Evolutionary conservation across 2,329 filamentous ascomycete genomes (phyloP), one percentile per base, ranked within the genome.

Genomic region (Nigrospora oryzae): DNA sequence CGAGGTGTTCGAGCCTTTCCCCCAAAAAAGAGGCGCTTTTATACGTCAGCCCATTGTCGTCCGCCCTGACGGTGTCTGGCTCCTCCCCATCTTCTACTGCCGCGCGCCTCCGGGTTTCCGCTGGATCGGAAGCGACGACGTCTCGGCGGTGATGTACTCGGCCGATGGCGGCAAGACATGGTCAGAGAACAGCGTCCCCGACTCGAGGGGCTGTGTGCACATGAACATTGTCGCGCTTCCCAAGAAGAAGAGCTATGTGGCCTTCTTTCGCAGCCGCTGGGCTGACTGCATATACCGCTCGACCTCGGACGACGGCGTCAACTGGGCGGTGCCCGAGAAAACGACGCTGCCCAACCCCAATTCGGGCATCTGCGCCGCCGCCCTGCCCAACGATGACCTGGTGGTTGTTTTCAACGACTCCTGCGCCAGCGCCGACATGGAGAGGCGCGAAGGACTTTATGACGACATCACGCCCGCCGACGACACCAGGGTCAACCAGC

Each of bases 41-140:
- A 63, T 69, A 7, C 56, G 68, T 4, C 68, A 71, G 36, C 68
- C 69, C 0, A 46, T 70, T 1, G 51, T 62, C 0, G 53, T 70
- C 0, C 56, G 68, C 1, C 33, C 52, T 0, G 59, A 67, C 13
- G 63, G 63, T 0, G 59, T 63, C 0, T 70, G 69, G 67, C 56
- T 66, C 0, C 47, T 71, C 6, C 68, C 69, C 2, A 62, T 67
- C 2, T 71, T 67, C 49, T 64, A 68, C 49, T 71, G 68, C 41
- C 61, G 67, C 5, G 61, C 62, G 0, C 58, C 62, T 2, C 56
- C 61, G 0, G 68, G 67, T 0, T 61, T 63, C 5, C 53, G 66
- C 13, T 71, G 69, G 69, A 60, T 69, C 2, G 69, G 68, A 1
- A 69, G 62, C 33, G 64, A 71, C 36, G 69, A 71, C 23, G 61